Conservation (phyloP, 805 yeast species). For the Priceomyces fermenticarens region DNA sequence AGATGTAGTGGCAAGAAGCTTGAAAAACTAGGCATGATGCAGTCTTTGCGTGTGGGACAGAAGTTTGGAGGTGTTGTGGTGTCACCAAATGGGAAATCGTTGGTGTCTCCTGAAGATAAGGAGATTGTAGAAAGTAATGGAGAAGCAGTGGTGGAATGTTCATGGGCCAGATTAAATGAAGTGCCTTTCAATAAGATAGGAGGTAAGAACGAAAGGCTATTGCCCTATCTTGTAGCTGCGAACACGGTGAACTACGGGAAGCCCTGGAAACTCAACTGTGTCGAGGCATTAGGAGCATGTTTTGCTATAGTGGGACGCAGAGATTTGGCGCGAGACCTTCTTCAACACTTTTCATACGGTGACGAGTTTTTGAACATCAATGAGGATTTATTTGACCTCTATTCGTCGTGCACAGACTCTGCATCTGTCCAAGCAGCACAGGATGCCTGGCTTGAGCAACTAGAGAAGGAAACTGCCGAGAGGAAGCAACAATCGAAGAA, state of each 20-base stretch:
- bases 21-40: conserved; percentile 82
- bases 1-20: conserved; percentile 94
- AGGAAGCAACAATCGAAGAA: conserved; percentile 52
- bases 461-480: conserved; percentile 64
- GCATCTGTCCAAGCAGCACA: conserved; percentile 72
- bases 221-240: conserved; percentile 94
- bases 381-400: conserved; percentile 69
- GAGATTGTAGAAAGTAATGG: conserved; percentile 77
- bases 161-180: conserved; percentile 98
- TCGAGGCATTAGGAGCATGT: conserved; percentile 96
- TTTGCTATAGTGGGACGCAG: conserved; percentile 88
- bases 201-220: conserved; percentile 78
- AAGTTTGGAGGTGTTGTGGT: conserved; percentile 89
- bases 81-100: conserved; percentile 86
- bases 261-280: conserved; percentile 95
- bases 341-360: conserved; percentile 91
- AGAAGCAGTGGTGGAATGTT: conserved; percentile 97
- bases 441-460: conserved; percentile 63
- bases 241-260: conserved; percentile 96
- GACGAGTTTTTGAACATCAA: conserved; percentile 81
- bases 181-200: conserved; percentile 93
- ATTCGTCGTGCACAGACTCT: conserved; percentile 77
- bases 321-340: conserved; percentile 81
- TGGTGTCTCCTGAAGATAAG: conserved; percentile 84
- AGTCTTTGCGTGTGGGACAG: conserved; percentile 82